Evolutionary conservation across 2,329 filamentous ascomycete species (phyloP), one percentile per base, ranked within the genome.

Genomic region (Ophiocordyceps polyrhachis-furcata): DNA sequence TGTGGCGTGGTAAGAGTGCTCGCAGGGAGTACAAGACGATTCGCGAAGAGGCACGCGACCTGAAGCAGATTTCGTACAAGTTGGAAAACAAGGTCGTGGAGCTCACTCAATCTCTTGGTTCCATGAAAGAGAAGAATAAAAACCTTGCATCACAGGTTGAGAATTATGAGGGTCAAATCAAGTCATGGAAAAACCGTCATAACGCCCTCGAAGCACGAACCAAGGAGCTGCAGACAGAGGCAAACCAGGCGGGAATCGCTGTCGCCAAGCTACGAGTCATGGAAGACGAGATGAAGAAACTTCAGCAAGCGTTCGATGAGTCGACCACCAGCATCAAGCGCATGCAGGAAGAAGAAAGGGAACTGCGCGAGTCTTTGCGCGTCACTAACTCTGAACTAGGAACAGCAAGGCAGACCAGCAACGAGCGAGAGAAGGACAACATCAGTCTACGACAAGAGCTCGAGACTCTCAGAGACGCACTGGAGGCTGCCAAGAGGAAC

Each of bases 61-160:
- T 98, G 61, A 96, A 96, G 72, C 89, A 96, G 64, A 98, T 98
- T 54, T 96, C 91, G 2, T 98, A 98, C 72, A 96, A 94, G 70
- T 70, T 98, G 55, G 91, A 98, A 64, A 96, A 98, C 74, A 98
- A 98, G 77, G 91, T 98, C 50, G 86, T 98, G 50, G 91, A 98
- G 67, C 74, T 98, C 56, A 98, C 91, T 1, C 91, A 98, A 62
- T 85, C 82, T 43, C 66, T 98, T 54, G 88, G 91, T 52, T 81
- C 86, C 11, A 82, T 94, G 73, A 94, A 93, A 69, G 76, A 81
- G 50, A 85, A 94, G 66, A 98, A 98, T 74, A 95, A 93, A 70
- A 75, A 76, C 47, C 73, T 98, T 49, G 71, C 83, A 53, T 80
- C 76, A 32, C 88, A 96, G 62, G 81, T 98, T 43, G 86, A 95